Conservation (phyloP, 345 rosid genomes). For the Alliaria petiolata region DNA sequence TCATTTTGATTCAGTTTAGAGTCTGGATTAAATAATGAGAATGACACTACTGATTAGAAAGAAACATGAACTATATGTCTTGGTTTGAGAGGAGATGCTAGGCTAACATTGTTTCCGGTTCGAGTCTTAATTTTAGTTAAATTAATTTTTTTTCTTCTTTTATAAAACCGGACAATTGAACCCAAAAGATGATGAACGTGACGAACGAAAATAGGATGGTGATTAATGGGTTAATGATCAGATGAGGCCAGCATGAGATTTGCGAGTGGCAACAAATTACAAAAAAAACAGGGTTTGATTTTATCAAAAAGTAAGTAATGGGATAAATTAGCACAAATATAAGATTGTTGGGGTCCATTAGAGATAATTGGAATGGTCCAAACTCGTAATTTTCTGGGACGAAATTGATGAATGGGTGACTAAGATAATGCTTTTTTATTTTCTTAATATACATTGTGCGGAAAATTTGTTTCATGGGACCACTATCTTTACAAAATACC, state of each 20-base stretch:
- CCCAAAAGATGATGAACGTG: constrained; percentile 25
- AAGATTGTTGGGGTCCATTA: constrained; percentile 22
- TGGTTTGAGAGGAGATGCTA: too few species aligned
- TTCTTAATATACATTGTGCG: not conserved
- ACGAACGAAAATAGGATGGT: constrained; percentile 2
- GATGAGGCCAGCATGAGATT: not conserved
- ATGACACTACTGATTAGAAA: too few species aligned
- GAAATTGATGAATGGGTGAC: constrained; percentile 18
- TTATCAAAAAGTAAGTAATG: constrained; percentile 1
- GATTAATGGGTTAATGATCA: too few species aligned
- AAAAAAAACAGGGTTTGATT: constrained; percentile 17
- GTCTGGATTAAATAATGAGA: too few species aligned
- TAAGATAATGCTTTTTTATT: constrained; percentile 21
- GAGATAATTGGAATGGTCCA: constrained; percentile 26
- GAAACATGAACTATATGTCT: too few species aligned
- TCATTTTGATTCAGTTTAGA: too few species aligned
- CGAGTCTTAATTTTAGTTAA: constrained; percentile 6
- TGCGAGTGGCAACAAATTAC: constrained; percentile 11
- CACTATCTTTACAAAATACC: too few species aligned
- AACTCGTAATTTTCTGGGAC: constrained; percentile 18
- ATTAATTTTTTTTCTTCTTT: too few species aligned
- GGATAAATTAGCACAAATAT: constrained; percentile 21
- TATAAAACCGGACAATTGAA: not conserved
- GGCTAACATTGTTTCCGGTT: too few species aligned
- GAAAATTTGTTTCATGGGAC: too few species aligned